These are phyloP conservation scores for Lyophyllum shimeji DNA, from an alignment of 768 basidiomycete genomes.

Conservation along the genomic window DNA sequence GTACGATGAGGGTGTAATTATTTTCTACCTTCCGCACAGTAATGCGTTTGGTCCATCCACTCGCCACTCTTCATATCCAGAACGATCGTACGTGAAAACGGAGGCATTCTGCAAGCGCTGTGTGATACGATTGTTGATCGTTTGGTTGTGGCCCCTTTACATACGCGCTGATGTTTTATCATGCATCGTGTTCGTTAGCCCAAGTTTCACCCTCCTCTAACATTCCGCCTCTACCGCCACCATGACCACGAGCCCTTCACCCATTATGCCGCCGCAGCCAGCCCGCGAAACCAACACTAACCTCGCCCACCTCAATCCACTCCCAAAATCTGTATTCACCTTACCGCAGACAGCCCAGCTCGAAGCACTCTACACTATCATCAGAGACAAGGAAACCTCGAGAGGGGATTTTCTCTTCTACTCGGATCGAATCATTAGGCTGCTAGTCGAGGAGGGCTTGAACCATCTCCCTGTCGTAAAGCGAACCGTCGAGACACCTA, in stretches of 20 bases:
- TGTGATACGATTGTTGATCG: not conserved
- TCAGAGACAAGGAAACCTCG: constrained; percentile 82
- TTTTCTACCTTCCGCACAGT: not conserved
- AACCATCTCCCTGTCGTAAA: constrained; percentile 80
- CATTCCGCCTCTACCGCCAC: not conserved
- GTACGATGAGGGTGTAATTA: not conserved
- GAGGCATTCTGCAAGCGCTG: not conserved
- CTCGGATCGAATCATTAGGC: constrained; percentile 85
- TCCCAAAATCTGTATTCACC: constrained; percentile 85
- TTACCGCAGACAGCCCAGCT: constrained; percentile 90
- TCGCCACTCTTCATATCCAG: too few relatives aligned
- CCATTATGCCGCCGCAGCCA: constrained; percentile 34
- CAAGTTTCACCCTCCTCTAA: not conserved
- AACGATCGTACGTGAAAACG: not conserved
- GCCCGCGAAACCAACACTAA: constrained; percentile 32
- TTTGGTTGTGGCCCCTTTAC: not conserved
- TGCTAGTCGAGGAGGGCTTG: constrained; percentile 81
- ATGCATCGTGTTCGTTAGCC: not conserved
- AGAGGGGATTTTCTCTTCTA: constrained; percentile 97
- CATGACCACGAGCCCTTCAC: constrained; percentile 19
- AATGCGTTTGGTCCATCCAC: too few relatives aligned
- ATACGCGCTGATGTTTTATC: not conserved
- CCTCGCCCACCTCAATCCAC: constrained; percentile 36
- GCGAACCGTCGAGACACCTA: constrained; percentile 80
- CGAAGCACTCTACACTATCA: constrained; percentile 94